phyloP scores from a whole-genome alignment of 305 asterid species.

The Rubia tinctorum region DNA sequence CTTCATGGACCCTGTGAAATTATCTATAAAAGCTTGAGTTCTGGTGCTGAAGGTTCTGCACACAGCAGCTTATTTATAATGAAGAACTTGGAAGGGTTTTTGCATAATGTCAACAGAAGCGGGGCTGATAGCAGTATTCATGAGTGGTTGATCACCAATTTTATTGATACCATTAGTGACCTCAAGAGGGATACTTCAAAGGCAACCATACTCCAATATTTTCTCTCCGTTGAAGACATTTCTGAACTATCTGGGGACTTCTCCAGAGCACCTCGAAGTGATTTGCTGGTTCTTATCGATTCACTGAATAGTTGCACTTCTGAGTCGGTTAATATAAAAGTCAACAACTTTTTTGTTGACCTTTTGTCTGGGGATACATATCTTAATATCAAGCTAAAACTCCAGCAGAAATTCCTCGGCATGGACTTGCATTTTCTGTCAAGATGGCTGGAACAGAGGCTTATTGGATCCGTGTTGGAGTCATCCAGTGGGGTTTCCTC shows the following conservation, averaged over 20 bases:
- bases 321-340: constrained; percentile 69
- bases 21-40: constrained; percentile 57
- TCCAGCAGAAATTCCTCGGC: constrained; percentile 67
- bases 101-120: constrained; percentile 39
- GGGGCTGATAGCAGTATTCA: constrained; percentile 55
- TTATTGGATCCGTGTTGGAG: constrained; percentile 62
- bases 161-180: constrained; percentile 61
- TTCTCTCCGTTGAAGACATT: constrained; percentile 54
- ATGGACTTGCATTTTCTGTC: constrained; percentile 63
- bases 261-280: constrained; percentile 56
- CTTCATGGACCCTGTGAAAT: constrained; percentile 64
- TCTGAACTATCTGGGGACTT: constrained; percentile 49
- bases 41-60: constrained; percentile 62
- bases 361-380: constrained; percentile 58
- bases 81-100: constrained; percentile 82
- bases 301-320: constrained; percentile 68
- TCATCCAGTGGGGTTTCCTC: constrained; percentile 36
- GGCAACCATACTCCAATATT: constrained; percentile 43
- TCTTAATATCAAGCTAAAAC: constrained; percentile 52
- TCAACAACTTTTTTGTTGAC: constrained; percentile 78
- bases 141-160: constrained; percentile 60
- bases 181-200: constrained; percentile 58
- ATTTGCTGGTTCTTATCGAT: constrained; percentile 77
- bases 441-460: constrained; percentile 85
- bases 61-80: constrained; percentile 57